phyloP scores from a whole-genome alignment of 805 yeast species.

The Metschnikowia lochheadii region DNA sequence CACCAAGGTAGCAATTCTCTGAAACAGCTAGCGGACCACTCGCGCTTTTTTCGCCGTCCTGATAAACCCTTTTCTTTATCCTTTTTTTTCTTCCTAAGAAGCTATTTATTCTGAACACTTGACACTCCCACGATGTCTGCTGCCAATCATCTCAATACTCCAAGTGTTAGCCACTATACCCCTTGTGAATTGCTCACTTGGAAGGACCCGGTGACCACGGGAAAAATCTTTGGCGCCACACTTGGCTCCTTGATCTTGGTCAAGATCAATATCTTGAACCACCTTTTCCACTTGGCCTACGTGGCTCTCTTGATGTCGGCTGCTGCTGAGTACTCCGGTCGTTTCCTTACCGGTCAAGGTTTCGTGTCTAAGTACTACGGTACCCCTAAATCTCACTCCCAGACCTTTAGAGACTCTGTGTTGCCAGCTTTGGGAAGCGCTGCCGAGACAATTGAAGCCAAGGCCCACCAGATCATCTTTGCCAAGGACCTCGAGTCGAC shows the following conservation, averaged over 20 bases:
- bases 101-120: conserved; percentile 2
- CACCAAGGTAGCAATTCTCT: conserved; percentile 4
- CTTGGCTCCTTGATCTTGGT: conserved; percentile 51
- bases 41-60: conserved; percentile 5
- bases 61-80: neutral
- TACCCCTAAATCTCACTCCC: conserved; percentile 36
- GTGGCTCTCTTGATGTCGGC: conserved; percentile 61
- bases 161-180: conserved; percentile 1
- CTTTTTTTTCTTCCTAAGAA: neutral
- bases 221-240: conserved; percentile 66
- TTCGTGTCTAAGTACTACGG: conserved; percentile 75
- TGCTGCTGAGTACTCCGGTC: conserved; percentile 72
- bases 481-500: conserved; percentile 72
- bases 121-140: conserved; percentile 2
- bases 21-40: conserved; percentile 1
- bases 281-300: conserved; percentile 57
- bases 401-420: conserved; percentile 31
- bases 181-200: conserved; percentile 54
- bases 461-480: conserved; percentile 53
- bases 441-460: conserved; percentile 49
- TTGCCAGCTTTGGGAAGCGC: conserved; percentile 43
- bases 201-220: conserved; percentile 74
- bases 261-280: conserved; percentile 61
- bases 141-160: neutral
- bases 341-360: conserved; percentile 71